Conservation (phyloP, 202 grass and related monocot species). For the Saccharum hybrid region DNA sequence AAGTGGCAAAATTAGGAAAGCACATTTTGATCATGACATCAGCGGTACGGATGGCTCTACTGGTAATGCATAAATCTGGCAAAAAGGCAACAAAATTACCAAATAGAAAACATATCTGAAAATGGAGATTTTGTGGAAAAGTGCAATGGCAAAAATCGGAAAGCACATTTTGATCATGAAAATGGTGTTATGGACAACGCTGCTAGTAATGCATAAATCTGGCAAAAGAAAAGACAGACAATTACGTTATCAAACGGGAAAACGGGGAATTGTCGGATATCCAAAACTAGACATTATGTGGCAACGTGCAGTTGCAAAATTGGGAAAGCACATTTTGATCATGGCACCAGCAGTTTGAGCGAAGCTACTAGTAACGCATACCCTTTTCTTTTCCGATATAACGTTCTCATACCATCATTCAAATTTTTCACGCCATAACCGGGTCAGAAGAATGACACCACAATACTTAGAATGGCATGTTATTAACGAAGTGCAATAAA, state of each 20-base stretch:
- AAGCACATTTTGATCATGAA: not conserved
- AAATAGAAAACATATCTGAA: conserved; percentile 25
- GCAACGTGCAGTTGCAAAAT: not conserved
- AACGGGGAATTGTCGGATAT: conserved; percentile 9
- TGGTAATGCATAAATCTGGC: conserved; percentile 14
- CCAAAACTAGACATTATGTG: not conserved
- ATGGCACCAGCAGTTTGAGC: not conserved
- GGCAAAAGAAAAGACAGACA: not conserved
- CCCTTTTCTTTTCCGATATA: not conserved
- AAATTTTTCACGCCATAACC: conserved; percentile 14
- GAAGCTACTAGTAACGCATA: not conserved
- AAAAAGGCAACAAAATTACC: conserved; percentile 10
- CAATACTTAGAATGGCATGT: not conserved
- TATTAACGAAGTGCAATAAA: conserved; percentile 17
- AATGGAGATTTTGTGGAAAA: not conserved
- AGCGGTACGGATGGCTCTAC: not conserved
- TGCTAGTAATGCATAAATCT: conserved; percentile 17
- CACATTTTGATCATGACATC: not conserved
- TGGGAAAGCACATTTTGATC: not conserved
- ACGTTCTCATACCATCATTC: not conserved
- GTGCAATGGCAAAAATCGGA: not conserved
- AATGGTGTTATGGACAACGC: not conserved
- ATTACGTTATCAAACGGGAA: not conserved
- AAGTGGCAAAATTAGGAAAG: conserved; percentile 5
- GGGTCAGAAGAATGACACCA: not conserved